phyloP scores from a whole-genome alignment of 805 yeast species.

The Candida incommunis region DNA sequence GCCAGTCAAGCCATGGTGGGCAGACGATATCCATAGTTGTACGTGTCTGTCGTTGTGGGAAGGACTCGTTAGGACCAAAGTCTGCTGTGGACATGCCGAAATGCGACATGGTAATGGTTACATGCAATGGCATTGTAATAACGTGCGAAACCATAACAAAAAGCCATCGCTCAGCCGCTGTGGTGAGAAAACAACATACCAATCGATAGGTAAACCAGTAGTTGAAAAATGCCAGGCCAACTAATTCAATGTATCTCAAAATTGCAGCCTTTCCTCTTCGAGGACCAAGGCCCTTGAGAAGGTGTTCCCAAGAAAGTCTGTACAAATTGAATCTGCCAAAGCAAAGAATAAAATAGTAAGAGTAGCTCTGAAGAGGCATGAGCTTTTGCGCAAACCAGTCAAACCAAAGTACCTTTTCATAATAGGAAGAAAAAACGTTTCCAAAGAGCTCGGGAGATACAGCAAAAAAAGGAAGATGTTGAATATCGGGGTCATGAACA shows the following conservation, averaged over 20 bases:
- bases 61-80: conserved; percentile 66
- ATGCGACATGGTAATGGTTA: conserved; percentile 78
- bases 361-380: conserved; percentile 51
- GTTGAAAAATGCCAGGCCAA: conserved; percentile 53
- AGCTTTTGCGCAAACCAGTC: conserved; percentile 47
- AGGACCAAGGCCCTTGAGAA: conserved; percentile 68
- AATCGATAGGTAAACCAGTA: conserved; percentile 72
- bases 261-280: conserved; percentile 71
- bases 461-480: conserved; percentile 83
- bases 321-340: conserved; percentile 82
- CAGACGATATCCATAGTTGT: conserved; percentile 95
- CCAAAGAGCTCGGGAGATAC: conserved; percentile 60
- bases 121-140: conserved; percentile 85
- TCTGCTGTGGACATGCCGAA: conserved; percentile 91
- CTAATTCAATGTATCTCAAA: conserved; percentile 67
- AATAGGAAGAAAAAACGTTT: conserved; percentile 65
- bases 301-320: conserved; percentile 65
- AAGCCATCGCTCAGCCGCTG: conserved; percentile 37
- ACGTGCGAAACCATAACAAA: conserved; percentile 63
- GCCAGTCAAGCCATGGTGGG: conserved; percentile 81
- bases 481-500: conserved; percentile 88
- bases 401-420: conserved; percentile 50
- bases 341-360: conserved; percentile 65
- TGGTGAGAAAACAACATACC: conserved; percentile 36
- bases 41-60: conserved; percentile 65